Evolutionary conservation across 306 rosid genomes (phyloP), one percentile per base, ranked within the genome.

Genomic region (Rosa persica): DNA sequence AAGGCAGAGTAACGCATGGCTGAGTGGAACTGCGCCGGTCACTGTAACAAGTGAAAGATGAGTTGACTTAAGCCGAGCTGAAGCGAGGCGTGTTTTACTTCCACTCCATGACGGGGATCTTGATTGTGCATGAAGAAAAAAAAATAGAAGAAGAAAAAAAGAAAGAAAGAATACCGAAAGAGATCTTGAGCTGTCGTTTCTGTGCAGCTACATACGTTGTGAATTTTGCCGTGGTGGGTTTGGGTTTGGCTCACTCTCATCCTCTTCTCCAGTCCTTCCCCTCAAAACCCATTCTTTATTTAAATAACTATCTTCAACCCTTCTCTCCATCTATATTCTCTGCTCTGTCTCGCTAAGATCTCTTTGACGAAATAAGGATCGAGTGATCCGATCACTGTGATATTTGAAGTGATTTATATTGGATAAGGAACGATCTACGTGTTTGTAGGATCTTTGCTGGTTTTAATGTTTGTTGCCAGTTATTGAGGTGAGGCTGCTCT

Each of bases 401-500:
- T 2, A 46, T 61, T 46, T 62, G 68, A 62, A 75, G 61, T 43
- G 60, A 7, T 62, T 75, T 75, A 30, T 42, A 20, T 72, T 57
- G 46, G 72, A 39, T 51, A 60, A 70, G 48, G 30, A 49, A 38
- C 48, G 58, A 75, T 76, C 67, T 61, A 42, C 57, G 23, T 20
- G 38, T 49, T 43, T 15, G 5, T 55, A 68, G 82, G 65, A 78
- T 82, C 82, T 44, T 30, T 30, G 36, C 36, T 65, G 47, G 7
- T 30, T 8, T 71, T 76, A 58, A 67, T 78, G 67, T 38, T 78
- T 71, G 75, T 67, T 22, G 23, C 43, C 70, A 71, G 73, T 65
- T 76, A 54, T 54, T 81, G 79, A 72, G 81, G 82, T 78, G 79
- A 43, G 82, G 13, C 52, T 46, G 25, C 20, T 34, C 19, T 27